Conservation (phyloP, 2,329 filamentous ascomycete genomes). For the Beauveria bassiana region DNA sequence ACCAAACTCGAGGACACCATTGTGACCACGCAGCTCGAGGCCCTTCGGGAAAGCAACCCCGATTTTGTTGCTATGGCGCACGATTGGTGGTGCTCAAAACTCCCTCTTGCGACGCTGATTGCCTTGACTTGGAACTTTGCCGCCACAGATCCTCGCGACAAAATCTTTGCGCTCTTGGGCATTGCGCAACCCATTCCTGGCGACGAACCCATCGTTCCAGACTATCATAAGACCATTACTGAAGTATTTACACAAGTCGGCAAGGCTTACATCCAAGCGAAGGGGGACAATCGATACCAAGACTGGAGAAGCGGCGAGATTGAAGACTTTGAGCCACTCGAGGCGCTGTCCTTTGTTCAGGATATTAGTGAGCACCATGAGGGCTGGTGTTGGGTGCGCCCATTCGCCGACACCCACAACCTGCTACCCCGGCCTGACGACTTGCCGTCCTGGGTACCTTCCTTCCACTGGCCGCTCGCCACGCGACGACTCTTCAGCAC, state of each 20-base stretch:
- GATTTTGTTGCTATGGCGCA: background rate
- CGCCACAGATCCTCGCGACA: slow-evolving; percentile 14
- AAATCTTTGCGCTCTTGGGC: slow-evolving; percentile 15
- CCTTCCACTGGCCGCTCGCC: slow-evolving; percentile 1
- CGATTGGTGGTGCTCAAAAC: background rate
- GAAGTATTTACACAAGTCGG: slow-evolving; percentile 10
- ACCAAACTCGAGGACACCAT: slow-evolving; percentile 4
- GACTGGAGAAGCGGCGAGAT: slow-evolving; percentile 9
- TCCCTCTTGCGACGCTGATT: slow-evolving; percentile 3
- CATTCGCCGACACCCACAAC: slow-evolving; percentile 6
- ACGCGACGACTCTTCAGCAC: background rate
- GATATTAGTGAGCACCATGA: background rate
- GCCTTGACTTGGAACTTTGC: slow-evolving; percentile 14
- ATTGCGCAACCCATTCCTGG: slow-evolving; percentile 4
- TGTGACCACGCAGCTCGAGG: background rate
- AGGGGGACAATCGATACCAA: slow-evolving; percentile 8
- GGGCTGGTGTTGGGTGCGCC: slow-evolving; percentile 7
- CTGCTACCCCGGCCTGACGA: background rate
- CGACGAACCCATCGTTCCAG: slow-evolving; percentile 2
- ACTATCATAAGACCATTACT: slow-evolving; percentile 8
- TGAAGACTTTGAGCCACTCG: background rate
- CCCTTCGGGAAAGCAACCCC: background rate
- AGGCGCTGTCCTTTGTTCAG: slow-evolving; percentile 6
- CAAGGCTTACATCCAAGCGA: slow-evolving; percentile 4
- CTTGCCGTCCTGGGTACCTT: slow-evolving; percentile 12